A percentile compares a stretch with the other conserved stretches of the same genome.
These are phyloP conservation scores for Ceratocystis destructans DNA, from an alignment of 2,329 filamentous ascomycete species.

Conservation along the genomic window DNA sequence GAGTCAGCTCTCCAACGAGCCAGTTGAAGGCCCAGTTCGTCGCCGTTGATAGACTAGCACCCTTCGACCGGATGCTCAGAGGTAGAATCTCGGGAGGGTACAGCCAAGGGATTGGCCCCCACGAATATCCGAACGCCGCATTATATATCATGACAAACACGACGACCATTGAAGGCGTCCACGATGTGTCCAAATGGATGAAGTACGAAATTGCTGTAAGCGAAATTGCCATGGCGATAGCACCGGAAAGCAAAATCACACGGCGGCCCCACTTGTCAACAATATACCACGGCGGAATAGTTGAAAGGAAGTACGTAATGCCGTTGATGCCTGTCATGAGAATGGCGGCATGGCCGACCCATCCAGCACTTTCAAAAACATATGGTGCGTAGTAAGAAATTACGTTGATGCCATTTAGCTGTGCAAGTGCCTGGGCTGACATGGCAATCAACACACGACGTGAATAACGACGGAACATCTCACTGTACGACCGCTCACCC, in stretches of 20 bases:
- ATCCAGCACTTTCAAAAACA: slow-evolving; percentile 94
- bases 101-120: slow-evolving; percentile 96
- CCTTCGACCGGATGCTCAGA: slow-evolving; percentile 91
- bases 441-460: slow-evolving; percentile 96
- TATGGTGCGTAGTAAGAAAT: slow-evolving; percentile 97
- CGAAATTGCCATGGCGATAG: slow-evolving; percentile 76
- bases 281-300: slow-evolving; percentile 92
- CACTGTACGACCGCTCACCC: slow-evolving; percentile 76
- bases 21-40: slow-evolving; percentile 98
- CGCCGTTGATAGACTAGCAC: slow-evolving; percentile 87
- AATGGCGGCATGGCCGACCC: slow-evolving; percentile 77
- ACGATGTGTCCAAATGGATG: slow-evolving; percentile 67
- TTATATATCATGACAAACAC: slow-evolving; percentile 98
- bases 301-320: slow-evolving; percentile 76
- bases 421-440: slow-evolving; percentile 90
- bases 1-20: slow-evolving; percentile 90
- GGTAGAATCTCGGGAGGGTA: slow-evolving; percentile 98
- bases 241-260: slow-evolving; percentile 77
- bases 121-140: slow-evolving; percentile 83
- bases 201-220: slow-evolving; percentile 90
- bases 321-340: slow-evolving; percentile 97
- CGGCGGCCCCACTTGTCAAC: slow-evolving; percentile 86
- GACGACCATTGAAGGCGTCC: slow-evolving; percentile 74
- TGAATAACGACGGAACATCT: slow-evolving; percentile 90
- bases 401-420: slow-evolving; percentile 98